Evolutionary conservation across 495 filamentous ascomycete genomes (phyloP), one percentile per base, ranked within the genome.

Genomic region (Trypethelium eluteriae): DNA sequence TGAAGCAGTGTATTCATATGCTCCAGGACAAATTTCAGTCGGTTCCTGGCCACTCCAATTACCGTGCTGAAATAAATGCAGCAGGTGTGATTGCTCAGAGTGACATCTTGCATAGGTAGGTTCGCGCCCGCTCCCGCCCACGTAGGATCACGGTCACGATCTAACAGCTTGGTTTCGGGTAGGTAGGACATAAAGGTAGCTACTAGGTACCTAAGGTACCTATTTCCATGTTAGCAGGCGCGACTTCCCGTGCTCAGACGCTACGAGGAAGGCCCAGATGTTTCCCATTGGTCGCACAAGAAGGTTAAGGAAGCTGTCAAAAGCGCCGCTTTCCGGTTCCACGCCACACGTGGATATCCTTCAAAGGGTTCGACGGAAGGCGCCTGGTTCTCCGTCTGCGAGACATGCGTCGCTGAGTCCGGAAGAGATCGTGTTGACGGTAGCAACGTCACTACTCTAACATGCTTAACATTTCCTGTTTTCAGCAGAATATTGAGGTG

Each of bases 241-340:
- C 25, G 25, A 25, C 4, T 59, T 59, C 5, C 53, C 14, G 32
- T 36, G 5, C 7, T 36, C 25, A 14, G 6, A 36, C 4, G 32
- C 53, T 18, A 59, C 5, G 34, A 5, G 32, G 4, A 32, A 10
- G 6, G 32, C 7, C 53, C 32, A 36, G 32, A 59, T 35, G 3
- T 2, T 59, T 59, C 53, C 32, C 25, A 59, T 59, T 32, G 32
- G 49, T 36, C 32, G 18, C 32, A 59, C 32, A 9, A 11, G 32
- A 36, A 59, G 3, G 53, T 53, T 34, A 32, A n/a, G 53, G 53
- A 59, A 59, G 5, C 53, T 36, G 53, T 59, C 53, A 59, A 36
- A 36, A 36, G 53, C 32, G 53, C 25, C 25, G 10, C 25, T 18
- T 34, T 7, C 32, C 18, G 32, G 32, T 35, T 35, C 36, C 53